Evolutionary conservation across 345 rosid genomes (phyloP), one percentile per base, ranked within the genome.

Genomic region (Camelina sativa): DNA sequence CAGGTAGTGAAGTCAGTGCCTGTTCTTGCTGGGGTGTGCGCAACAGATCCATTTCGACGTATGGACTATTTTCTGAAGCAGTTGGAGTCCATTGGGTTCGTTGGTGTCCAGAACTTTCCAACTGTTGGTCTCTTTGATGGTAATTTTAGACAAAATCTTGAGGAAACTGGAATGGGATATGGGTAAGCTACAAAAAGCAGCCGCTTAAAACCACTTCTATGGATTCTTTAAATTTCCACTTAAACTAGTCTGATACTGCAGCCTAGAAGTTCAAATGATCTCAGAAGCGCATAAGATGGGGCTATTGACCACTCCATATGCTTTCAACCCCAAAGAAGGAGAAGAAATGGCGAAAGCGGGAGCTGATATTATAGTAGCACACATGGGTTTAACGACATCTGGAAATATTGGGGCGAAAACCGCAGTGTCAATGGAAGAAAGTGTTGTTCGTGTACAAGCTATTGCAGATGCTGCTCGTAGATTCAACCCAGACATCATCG

Each of bases 91-190:
- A 83, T 88, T 38, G 98, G 98, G 50, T 91, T 89, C 73, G 79
- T 76, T 72, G 97, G 98, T 48, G 97, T 94, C 73, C 97, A 94
- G 85, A 94, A 94, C 71, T 94, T 94, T 80, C 98, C 96, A 32
- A 94, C 98, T 43, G 97, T 94, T 19, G 97, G 98, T 72, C 93
- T 94, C 30, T 89, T 91, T 76, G 98, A 94, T 61, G 98, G 98
- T 46, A 94, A 88, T 75, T 94, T 94, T 63, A 86, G 98, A 69
- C 88, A 87, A 76, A 91, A 89, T 88, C 89, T 94, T 57, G 98
- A 94, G 81, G 98, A 91, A 83, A 94, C 98, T 0, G 97, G 98
- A 74, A 94, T 94, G 98, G 96, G 98, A 85, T 90, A 90, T 77
- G 81, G 84, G 98, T 94, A 86, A 64, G 82, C 65, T 71, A 82